Conservation (phyloP, 148 eudicot genomes). For the Vaccinium corymbosum region DNA sequence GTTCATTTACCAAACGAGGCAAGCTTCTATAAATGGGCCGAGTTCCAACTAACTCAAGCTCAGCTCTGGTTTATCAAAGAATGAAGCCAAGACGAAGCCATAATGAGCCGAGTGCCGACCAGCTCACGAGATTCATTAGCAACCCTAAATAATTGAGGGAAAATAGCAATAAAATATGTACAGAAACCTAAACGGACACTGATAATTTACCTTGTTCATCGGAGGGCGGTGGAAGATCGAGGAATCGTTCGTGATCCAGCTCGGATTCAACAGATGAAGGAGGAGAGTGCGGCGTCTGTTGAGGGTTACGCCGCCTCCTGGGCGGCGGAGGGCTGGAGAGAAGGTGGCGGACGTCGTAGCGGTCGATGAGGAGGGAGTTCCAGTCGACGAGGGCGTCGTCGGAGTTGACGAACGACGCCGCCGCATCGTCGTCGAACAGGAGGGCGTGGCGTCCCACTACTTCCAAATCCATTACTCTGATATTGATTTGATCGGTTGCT, state of each 20-base stretch:
- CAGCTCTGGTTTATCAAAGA: not conserved
- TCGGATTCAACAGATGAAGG: constrained; percentile 34
- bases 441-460: constrained; percentile 82
- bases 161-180: not conserved
- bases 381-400: constrained; percentile 83
- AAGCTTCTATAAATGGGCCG: too few species aligned
- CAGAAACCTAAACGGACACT: not conserved
- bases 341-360: constrained; percentile 96
- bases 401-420: constrained; percentile 75
- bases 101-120: too few species aligned
- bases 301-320: constrained; percentile 39
- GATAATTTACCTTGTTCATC: constrained; percentile 43
- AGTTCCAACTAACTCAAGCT: too few species aligned
- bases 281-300: constrained; percentile 18
- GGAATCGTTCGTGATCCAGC: constrained; percentile 69
- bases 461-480: constrained; percentile 41
- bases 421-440: constrained; percentile 85
- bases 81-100: too few species aligned
- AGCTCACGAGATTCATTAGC: too few species aligned
- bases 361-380: constrained; percentile 92
- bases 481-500: not conserved
- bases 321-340: constrained; percentile 65
- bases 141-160: too few species aligned
- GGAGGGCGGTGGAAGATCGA: constrained; percentile 47
- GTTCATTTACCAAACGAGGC: too few species aligned